A percentile compares a stretch with the other conserved stretches of the same genome.
These are phyloP conservation scores for Exophiala phaeomuriformis DNA, from an alignment of 2,329 filamentous ascomycete genomes.

Conservation along the genomic window DNA sequence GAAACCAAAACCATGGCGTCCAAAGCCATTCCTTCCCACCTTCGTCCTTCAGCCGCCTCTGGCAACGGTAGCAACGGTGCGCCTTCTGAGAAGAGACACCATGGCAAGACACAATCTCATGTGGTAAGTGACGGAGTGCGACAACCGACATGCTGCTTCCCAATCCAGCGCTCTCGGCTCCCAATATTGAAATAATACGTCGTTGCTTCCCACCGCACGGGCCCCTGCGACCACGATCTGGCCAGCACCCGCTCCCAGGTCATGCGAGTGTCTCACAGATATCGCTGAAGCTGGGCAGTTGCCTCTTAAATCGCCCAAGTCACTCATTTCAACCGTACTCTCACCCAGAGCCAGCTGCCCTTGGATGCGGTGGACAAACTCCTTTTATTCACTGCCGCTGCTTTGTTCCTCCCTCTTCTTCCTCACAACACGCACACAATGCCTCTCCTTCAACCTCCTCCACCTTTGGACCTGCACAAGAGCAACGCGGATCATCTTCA, in stretches of 20 bases:
- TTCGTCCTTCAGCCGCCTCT: constrained; percentile 50
- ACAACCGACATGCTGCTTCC: neutral
- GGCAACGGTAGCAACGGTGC: constrained; percentile 26
- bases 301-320: neutral
- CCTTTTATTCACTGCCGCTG: constrained; percentile 11
- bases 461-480: constrained; percentile 5
- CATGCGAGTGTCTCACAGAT: neutral
- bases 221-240: constrained; percentile 1
- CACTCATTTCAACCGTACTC: constrained; percentile 1
- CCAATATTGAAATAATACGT: constrained; percentile 3
- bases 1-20: constrained; percentile 54
- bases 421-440: neutral
- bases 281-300: neutral
- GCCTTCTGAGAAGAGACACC: constrained; percentile 42
- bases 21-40: constrained; percentile 74
- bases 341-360: constrained; percentile 2
- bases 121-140: constrained; percentile 40
- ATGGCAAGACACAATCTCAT: constrained; percentile 50
- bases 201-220: constrained; percentile 9
- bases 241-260: neutral
- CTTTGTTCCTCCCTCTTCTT: neutral
- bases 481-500: neutral
- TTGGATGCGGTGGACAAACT: neutral
- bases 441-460: neutral
- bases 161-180: neutral